phyloP scores from a whole-genome alignment of 805 yeast genomes.

The Yarrowia sp. region DNA sequence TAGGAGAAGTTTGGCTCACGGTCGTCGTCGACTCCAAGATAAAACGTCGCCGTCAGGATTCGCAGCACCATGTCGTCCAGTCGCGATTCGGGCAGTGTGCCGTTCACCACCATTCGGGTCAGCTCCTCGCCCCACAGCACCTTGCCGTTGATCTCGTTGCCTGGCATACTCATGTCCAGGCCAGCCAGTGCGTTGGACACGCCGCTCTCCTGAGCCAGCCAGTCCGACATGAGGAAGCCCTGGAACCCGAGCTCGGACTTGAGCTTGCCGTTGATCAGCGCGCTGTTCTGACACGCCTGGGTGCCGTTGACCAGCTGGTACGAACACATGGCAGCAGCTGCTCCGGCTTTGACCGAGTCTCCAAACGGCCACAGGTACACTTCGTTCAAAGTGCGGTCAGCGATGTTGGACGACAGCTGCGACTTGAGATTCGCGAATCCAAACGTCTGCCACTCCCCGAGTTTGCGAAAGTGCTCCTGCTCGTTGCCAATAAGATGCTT shows the following conservation, averaged over 20 bases:
- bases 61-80: constrained; percentile 69
- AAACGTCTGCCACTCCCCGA: constrained; percentile 56
- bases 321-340: constrained; percentile 65
- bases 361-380: constrained; percentile 71
- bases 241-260: constrained; percentile 70
- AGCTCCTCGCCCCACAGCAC: constrained; percentile 62
- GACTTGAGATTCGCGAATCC: constrained; percentile 42
- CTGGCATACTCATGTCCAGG: constrained; percentile 67
- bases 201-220: constrained; percentile 67
- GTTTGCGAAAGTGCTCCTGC: constrained; percentile 66
- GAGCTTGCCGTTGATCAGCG: constrained; percentile 59
- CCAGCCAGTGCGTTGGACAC: constrained; percentile 65
- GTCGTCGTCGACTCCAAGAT: constrained; percentile 42
- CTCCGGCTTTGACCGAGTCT: constrained; percentile 65
- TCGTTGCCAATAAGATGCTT: constrained; percentile 67
- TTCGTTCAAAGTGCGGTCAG: constrained; percentile 68
- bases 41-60: constrained; percentile 58
- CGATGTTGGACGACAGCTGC: constrained; percentile 61
- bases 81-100: constrained; percentile 60
- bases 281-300: constrained; percentile 65
- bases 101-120: constrained; percentile 62
- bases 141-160: constrained; percentile 52
- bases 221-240: constrained; percentile 70
- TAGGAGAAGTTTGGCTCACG: constrained; percentile 63
- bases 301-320: constrained; percentile 64